Percentiles rank a stretch among this genome's conserved stretches.
These are phyloP conservation scores for Pelargonium nanum DNA, from an alignment of 345 rosid genomes.

Conservation along the genomic window DNA sequence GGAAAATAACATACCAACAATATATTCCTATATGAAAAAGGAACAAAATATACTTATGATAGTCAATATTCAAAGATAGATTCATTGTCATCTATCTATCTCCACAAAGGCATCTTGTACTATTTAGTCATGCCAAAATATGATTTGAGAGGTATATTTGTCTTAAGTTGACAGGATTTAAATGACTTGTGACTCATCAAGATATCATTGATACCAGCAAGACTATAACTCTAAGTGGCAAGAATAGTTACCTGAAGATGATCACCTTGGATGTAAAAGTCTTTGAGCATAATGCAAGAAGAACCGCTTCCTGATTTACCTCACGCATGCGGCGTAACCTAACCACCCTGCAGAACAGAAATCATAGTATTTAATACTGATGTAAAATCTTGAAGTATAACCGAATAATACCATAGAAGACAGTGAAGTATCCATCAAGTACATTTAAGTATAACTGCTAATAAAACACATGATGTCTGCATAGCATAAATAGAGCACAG, in stretches of 20 bases:
- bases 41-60: background rate
- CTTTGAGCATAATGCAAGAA: slow-evolving; percentile 81
- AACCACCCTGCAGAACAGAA: slow-evolving; percentile 54
- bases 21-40: background rate
- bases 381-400: slow-evolving; percentile 1
- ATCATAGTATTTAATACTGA: slow-evolving; percentile 5
- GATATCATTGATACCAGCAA: background rate
- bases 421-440: background rate
- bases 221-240: background rate
- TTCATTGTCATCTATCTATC: background rate
- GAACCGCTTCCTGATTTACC: slow-evolving; percentile 87
- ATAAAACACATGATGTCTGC: background rate
- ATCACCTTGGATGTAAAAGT: slow-evolving; percentile 78
- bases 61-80: background rate
- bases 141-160: background rate
- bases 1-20: background rate
- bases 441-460: background rate
- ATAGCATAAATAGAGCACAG: background rate
- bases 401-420: background rate
- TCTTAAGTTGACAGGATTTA: background rate
- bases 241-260: slow-evolving; percentile 57
- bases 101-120: background rate
- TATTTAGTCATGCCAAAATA: background rate
- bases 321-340: slow-evolving; percentile 87
- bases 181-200: background rate